Conservation (phyloP, 83 land plant genomes). For the Picea abies region DNA sequence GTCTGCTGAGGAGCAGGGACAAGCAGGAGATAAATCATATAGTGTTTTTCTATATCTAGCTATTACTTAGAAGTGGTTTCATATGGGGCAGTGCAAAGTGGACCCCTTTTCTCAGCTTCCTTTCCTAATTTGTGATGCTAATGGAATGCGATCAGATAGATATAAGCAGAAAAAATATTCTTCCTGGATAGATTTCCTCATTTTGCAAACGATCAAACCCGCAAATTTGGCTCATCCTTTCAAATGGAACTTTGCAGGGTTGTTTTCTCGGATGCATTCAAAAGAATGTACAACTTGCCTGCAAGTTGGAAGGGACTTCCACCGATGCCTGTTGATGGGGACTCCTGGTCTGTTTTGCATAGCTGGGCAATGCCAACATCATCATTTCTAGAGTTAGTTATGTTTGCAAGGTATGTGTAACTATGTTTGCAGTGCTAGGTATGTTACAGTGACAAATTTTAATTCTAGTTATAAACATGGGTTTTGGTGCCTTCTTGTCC, state of each 20-base stretch:
- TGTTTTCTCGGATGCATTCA: slow-evolving; percentile 63
- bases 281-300: slow-evolving; percentile 65
- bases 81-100: too few relatives aligned
- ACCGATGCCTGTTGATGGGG: slow-evolving; percentile 77
- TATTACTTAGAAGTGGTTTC: too few relatives aligned
- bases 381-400: slow-evolving; percentile 77
- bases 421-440: neutral
- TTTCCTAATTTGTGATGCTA: too few relatives aligned
- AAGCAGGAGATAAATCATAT: too few relatives aligned
- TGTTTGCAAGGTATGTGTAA: slow-evolving; percentile 70
- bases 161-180: neutral
- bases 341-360: slow-evolving; percentile 65
- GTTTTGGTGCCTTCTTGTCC: neutral
- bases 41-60: too few relatives aligned
- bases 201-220: neutral
- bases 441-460: slow-evolving; percentile 2
- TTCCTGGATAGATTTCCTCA: neutral
- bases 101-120: too few relatives aligned
- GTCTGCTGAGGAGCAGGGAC: too few relatives aligned
- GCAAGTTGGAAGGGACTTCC: slow-evolving; percentile 52
- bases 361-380: slow-evolving; percentile 92
- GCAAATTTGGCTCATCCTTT: neutral
- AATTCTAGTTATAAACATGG: neutral
- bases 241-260: slow-evolving; percentile 32
- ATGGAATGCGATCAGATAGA: neutral